Evolutionary conservation across 176 grass and related monocot species (phyloP), one percentile per base, ranked within the genome.

Genomic region (Oryza australiensis): DNA sequence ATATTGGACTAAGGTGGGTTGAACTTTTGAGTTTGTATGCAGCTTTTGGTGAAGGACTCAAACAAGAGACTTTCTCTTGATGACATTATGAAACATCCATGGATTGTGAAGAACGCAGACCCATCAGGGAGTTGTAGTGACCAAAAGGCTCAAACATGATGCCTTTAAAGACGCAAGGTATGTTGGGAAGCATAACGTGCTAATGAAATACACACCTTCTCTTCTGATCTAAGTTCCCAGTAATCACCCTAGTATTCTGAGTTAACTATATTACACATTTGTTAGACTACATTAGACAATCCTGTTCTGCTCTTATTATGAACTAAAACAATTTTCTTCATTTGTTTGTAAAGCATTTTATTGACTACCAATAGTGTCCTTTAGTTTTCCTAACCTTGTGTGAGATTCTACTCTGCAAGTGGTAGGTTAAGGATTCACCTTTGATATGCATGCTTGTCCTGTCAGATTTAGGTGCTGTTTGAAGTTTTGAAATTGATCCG

Each of bases 31-130:
- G n/a, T 75, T 75, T 77, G 37, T 46, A 69, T 77, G 62, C 67
- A 98, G 92, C 92, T 98, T 35, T 86, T 98, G 18, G 92, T 95
- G 66, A 98, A 98, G 84, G 95, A 98, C 70, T 93, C 95, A 51
- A 88, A 81, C 71, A 98, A 94, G 88, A 91, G 95, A 55, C 87
- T 95, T 18, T 91, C 86, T 70, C 46, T 98, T 81, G 53, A 93
- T 45, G 88, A 98, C 68, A 91, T 98, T 59, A 67, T 95, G 85
- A 91, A 74, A 53, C 95, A 98, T 83, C 88, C 87, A 45, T 98
- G 92, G 92, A 95, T 98, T 38, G 59, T 88, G 33, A 93, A 80
- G 53, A 94, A 93, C 86, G 92, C 95, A 66, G 92, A 94, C 4
- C 88, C 90, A 83, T 91, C 90, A 48, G 94, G 92, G 53, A 88